A percentile compares a stretch with the other conserved stretches of the same genome.
phyloP scores from a whole-genome alignment of 306 rosid species.

The Fragaria iinumae region DNA sequence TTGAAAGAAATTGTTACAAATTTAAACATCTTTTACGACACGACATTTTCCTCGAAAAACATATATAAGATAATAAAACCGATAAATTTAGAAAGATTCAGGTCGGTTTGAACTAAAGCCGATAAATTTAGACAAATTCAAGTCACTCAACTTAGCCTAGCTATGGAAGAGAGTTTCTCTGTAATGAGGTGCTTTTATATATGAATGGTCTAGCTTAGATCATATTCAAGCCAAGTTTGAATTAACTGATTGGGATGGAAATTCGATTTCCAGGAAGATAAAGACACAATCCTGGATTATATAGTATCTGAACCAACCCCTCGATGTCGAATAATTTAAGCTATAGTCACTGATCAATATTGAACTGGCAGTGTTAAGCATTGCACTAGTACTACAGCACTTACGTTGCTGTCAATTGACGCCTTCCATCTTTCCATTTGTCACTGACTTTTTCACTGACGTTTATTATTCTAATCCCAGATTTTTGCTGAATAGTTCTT shows the following conservation, averaged over 20 bases:
- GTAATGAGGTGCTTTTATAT: not conserved
- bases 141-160: too few relatives aligned
- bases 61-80: too few relatives aligned
- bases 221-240: not conserved
- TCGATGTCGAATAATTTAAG: not conserved
- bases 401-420: constrained; percentile 57
- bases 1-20: too few relatives aligned
- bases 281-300: constrained; percentile 22
- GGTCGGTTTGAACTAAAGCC: too few relatives aligned
- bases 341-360: constrained; percentile 8
- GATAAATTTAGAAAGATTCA: too few relatives aligned
- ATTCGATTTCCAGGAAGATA: constrained; percentile 29
- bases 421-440: constrained; percentile 30
- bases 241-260: not conserved
- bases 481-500: not conserved
- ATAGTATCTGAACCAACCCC: constrained; percentile 15
- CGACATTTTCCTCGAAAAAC: too few relatives aligned
- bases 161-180: not conserved
- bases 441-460: constrained; percentile 17
- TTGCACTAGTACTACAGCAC: constrained; percentile 39
- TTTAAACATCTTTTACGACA: too few relatives aligned
- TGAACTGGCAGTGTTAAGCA: constrained; percentile 20
- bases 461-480: constrained; percentile 16
- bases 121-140: too few relatives aligned
- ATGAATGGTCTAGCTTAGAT: not conserved